Evolutionary conservation across 2,329 filamentous ascomycete species (phyloP), one percentile per base, ranked within the genome.

Genomic region (Lachnellula suecica): DNA sequence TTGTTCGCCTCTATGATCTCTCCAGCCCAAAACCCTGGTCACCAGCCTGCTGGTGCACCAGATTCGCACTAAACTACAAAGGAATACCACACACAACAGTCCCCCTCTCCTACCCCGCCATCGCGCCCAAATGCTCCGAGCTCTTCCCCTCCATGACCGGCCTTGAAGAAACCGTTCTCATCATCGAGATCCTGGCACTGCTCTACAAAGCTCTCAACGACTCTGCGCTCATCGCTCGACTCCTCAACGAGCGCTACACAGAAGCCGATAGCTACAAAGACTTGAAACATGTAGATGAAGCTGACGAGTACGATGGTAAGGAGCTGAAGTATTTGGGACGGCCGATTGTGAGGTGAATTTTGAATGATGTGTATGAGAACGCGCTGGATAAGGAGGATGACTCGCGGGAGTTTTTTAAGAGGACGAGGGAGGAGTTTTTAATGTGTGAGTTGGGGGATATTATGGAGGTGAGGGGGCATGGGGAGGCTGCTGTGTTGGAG

Each of bases 1-100:
- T 59, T 13, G 56, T 61, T 24, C 57, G 50, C 19, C 60, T 61
- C 42, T 60, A 61, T 45, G 58, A 61, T 29, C 58, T 60, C 51
- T 55, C 53, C 4, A 56, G 58, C 11, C 58, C 59, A 13, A 57
- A 59, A 37, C 35, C 53, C 8, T 60, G 58, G 53, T 59, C 55
- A 7, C 58, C 58, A 45, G 37, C 45, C 19, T 60, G 59, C 44
- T 57, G 55, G 53, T 9, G 43, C 44, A 61, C 38, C 7, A 41
- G 53, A 15, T 60, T 53, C 37, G 54, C 53, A 3, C 49, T 59
- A 8, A 61, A 61, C 37, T 61, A 49, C 48, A 59, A 59, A 51
- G 34, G 37, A 2, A 61, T 59, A 5, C 59, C 53, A 7, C 59
- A 61, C 31, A 35, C 29, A 10, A 49, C 38, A 2, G 34, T 46